Conservation (phyloP, 1,284 basidiomycete genomes). For the Abortiporus biennis region DNA sequence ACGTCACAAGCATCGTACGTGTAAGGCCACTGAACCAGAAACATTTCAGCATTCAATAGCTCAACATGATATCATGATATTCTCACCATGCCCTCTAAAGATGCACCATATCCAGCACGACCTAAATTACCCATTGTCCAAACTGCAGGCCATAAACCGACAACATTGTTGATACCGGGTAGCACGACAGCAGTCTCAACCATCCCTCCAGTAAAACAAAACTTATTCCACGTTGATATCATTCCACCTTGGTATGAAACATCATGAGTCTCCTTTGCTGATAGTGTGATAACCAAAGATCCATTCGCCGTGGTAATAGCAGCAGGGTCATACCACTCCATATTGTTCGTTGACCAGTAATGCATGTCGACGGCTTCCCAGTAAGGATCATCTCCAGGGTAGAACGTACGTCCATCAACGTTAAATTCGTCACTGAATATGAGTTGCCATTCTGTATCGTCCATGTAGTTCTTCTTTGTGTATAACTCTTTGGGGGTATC, state of each 20-base stretch:
- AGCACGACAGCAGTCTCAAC: constrained; percentile 71
- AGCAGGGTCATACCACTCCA: constrained; percentile 76
- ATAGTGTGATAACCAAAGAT: constrained; percentile 74
- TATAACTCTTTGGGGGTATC: constrained; percentile 66
- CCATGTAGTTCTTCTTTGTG: constrained; percentile 51
- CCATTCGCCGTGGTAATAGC: constrained; percentile 78
- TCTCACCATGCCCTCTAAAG: constrained; percentile 47
- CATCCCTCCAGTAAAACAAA: constrained; percentile 89
- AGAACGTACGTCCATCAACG: constrained; percentile 74
- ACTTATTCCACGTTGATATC: constrained; percentile 83
- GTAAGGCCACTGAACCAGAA: constrained; percentile 54
- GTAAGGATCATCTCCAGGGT: constrained; percentile 54
- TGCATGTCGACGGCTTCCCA: constrained; percentile 71
- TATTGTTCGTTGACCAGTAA: constrained; percentile 58
- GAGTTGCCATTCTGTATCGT: constrained; percentile 49
- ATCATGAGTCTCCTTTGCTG: constrained; percentile 58
- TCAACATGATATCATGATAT: too few relatives aligned
- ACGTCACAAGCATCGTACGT: constrained; percentile 51
- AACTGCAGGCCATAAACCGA: constrained; percentile 49
- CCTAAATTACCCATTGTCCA: constrained; percentile 57
- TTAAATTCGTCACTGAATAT: constrained; percentile 93
- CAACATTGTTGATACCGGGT: constrained; percentile 62
- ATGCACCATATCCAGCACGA: constrained; percentile 54
- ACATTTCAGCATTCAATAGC: too few relatives aligned
- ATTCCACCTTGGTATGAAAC: constrained; percentile 73